Percentiles rank a stretch among this genome's conserved stretches.
Conservation (phyloP, 768 basidiomycete species). For the Kwoniella europaea region DNA sequence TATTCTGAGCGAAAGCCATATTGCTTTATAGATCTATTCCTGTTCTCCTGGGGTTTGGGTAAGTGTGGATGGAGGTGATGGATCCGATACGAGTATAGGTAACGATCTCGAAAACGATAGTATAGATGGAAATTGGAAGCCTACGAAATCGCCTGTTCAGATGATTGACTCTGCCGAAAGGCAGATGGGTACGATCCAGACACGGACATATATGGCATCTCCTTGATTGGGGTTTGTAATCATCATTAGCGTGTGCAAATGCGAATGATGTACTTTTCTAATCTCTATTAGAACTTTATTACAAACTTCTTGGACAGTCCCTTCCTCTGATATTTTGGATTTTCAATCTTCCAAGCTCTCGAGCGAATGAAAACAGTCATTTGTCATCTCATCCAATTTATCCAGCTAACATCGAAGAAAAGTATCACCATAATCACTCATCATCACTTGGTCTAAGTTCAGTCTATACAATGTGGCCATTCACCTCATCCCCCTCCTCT, state of each 20-base stretch:
- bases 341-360: too few relatives aligned
- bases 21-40: not conserved
- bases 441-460: too few relatives aligned
- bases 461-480: constrained; percentile 24
- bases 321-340: too few relatives aligned
- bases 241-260: not conserved
- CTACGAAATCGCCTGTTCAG: constrained; percentile 16
- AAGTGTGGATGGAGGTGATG: not conserved
- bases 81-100: not conserved
- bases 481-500: constrained; percentile 16
- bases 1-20: constrained; percentile 46
- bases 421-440: too few relatives aligned
- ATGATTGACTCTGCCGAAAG: not conserved
- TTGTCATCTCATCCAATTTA: too few relatives aligned
- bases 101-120: not conserved
- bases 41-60: too few relatives aligned
- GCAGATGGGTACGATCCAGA: not conserved
- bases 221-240: not conserved
- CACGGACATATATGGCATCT: not conserved
- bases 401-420: too few relatives aligned
- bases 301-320: too few relatives aligned
- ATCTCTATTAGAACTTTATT: too few relatives aligned
- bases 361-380: too few relatives aligned
- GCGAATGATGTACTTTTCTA: too few relatives aligned
- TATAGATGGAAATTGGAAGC: constrained; percentile 3